Percentiles rank a stretch among this genome's conserved stretches.
Evolutionary conservation across 2,329 filamentous ascomycete genomes (phyloP).

Genomic region (Aspergillaceae sp.): DNA sequence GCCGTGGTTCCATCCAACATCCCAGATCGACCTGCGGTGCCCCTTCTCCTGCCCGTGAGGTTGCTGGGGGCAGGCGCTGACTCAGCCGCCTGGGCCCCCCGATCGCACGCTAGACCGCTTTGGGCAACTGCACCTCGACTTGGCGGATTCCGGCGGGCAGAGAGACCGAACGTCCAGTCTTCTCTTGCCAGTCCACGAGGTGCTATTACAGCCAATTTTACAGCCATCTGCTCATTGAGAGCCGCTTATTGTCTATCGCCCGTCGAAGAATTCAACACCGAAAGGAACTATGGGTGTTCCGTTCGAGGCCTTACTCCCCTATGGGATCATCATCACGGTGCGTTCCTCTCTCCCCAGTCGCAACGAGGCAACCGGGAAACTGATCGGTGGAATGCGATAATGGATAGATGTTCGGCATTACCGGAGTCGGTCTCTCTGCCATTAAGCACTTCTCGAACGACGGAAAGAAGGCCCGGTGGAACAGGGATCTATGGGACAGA

Average conservation of each 20-base stretch:
- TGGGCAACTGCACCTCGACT: slow-evolving; percentile 19
- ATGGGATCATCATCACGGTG: slow-evolving; percentile 50
- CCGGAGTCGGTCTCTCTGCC: slow-evolving; percentile 49
- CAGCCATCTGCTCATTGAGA: neutral
- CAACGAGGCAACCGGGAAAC: neutral
- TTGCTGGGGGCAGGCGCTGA: slow-evolving; percentile 28
- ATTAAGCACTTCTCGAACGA: slow-evolving; percentile 55
- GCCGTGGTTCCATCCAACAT: slow-evolving; percentile 16
- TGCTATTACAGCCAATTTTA: too few relatives aligned
- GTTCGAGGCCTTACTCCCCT: slow-evolving; percentile 57
- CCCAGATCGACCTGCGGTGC: slow-evolving; percentile 23
- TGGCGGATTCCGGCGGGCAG: slow-evolving; percentile 8
- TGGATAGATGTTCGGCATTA: slow-evolving; percentile 52
- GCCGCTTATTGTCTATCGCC: slow-evolving; percentile 5
- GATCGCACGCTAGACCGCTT: slow-evolving; percentile 21
- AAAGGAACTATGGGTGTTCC: slow-evolving; percentile 54
- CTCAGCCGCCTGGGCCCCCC: slow-evolving; percentile 18
- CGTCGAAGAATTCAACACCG: slow-evolving; percentile 2
- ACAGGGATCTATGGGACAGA: slow-evolving; percentile 56
- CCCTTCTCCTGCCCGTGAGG: slow-evolving; percentile 27
- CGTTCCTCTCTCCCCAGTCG: too few relatives aligned
- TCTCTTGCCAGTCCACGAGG: neutral
- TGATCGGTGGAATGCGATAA: neutral
- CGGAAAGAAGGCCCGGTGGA: slow-evolving; percentile 52
- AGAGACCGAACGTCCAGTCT: slow-evolving; percentile 1